Evolutionary conservation across 208 protist species (phyloP).

Genomic region (Acanthamoeba culbertsoni): DNA sequence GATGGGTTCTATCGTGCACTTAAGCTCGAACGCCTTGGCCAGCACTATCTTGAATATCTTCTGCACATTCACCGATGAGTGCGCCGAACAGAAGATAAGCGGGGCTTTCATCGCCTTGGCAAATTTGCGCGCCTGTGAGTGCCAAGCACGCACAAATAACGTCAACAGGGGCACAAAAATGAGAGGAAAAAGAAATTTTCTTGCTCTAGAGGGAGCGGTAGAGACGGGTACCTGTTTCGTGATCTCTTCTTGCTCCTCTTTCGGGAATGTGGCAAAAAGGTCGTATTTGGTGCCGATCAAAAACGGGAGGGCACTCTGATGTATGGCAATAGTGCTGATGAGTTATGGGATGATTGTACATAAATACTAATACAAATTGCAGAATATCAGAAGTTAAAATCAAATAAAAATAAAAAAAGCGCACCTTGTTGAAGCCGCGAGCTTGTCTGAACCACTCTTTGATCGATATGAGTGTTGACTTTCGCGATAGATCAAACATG

Average conservation of each 20-base stretch:
- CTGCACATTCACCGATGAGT: constrained; percentile 86
- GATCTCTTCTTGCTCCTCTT: constrained; percentile 86
- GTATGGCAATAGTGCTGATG: too few species aligned
- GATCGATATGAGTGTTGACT: constrained; percentile 84
- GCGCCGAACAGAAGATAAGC: constrained; percentile 89
- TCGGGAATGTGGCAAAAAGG: constrained; percentile 79
- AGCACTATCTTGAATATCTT: constrained; percentile 93
- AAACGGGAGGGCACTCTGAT: constrained; percentile 85
- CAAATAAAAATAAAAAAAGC: not conserved
- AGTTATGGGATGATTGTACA: too few species aligned
- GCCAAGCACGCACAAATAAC: not conserved
- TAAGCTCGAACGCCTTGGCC: constrained; percentile 86
- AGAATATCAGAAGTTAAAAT: not conserved
- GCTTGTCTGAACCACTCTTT: constrained; percentile 91
- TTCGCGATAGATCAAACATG: constrained; percentile 90
- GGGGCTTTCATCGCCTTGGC: constrained; percentile 90
- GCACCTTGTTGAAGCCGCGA: constrained; percentile 87
- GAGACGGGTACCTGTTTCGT: constrained; percentile 72
- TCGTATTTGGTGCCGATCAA: constrained; percentile 93
- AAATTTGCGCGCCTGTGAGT: constrained; percentile 83
- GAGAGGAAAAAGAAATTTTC: not conserved
- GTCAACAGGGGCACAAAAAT: not conserved
- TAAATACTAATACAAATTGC: too few species aligned
- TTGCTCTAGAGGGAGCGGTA: not conserved
- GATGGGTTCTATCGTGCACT: constrained; percentile 80